Percentiles rank a stretch among this genome's conserved stretches.
These are phyloP conservation scores for Delphinella strobiligena DNA, from an alignment of 2,329 filamentous ascomycete genomes.

Conservation along the genomic window DNA sequence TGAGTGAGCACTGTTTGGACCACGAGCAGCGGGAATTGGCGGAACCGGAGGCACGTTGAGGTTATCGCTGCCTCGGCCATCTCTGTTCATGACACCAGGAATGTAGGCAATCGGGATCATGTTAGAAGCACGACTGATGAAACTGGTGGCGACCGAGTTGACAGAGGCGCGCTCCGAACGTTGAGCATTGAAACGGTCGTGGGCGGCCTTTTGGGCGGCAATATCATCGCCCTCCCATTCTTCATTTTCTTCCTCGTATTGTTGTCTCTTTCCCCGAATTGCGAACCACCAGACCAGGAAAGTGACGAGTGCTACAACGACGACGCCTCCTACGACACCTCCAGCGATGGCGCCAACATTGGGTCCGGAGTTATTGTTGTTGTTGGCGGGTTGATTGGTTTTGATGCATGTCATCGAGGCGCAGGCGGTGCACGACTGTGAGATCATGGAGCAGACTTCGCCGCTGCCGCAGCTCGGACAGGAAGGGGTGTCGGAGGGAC, in stretches of 20 bases:
- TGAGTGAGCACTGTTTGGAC: conserved; percentile 43
- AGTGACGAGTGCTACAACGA: conserved; percentile 58
- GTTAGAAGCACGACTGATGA: conserved; percentile 91
- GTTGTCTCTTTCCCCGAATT: conserved; percentile 65
- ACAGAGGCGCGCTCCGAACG: conserved; percentile 55
- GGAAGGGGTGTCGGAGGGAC: conserved; percentile 38
- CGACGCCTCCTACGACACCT: conserved; percentile 75
- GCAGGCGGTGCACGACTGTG: conserved; percentile 48
- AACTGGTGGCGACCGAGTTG: conserved; percentile 85
- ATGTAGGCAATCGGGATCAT: conserved; percentile 99
- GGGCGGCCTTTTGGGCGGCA: conserved; percentile 39
- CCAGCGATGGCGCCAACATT: conserved; percentile 81
- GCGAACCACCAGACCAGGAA: conserved; percentile 82
- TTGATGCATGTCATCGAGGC: conserved; percentile 44
- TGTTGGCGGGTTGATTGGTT: conserved; percentile 23
- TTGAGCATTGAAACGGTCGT: conserved; percentile 12
- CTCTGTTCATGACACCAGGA: conserved; percentile 77
- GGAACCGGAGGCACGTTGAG: conserved; percentile 62
- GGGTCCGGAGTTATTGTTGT: conserved; percentile 39
- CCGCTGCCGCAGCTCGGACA: conserved; percentile 48
- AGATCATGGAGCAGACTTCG: conserved; percentile 48
- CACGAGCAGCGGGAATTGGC: conserved; percentile 57
- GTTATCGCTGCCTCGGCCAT: conserved; percentile 56
- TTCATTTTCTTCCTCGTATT: conserved; percentile 44
- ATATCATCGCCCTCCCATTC: conserved; percentile 43